Evolutionary conservation across 1,139 yeast genomes (phyloP).

Genomic region (Suhomyces coccinellae): DNA sequence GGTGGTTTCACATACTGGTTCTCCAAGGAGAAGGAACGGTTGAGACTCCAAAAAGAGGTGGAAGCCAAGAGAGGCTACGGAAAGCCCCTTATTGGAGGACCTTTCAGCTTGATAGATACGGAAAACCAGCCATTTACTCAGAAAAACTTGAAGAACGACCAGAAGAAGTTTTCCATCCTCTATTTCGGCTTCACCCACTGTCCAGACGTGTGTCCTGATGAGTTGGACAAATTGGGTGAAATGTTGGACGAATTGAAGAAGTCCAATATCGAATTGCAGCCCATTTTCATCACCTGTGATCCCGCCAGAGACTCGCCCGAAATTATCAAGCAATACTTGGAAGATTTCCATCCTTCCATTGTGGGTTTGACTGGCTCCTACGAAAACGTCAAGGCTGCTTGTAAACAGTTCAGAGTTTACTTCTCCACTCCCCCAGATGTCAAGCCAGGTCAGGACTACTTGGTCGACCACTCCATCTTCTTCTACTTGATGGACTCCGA

Average conservation of each 20-base stretch:
- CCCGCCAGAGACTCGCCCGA: conserved; percentile 92
- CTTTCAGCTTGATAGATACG: conserved; percentile 69
- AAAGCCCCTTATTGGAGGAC: conserved; percentile 91
- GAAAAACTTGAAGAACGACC: conserved; percentile 62
- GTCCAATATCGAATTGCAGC: conserved; percentile 65
- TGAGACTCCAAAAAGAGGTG: conserved; percentile 73
- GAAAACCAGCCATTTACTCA: conserved; percentile 75
- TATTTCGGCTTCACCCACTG: conserved; percentile 97
- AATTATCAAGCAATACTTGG: conserved; percentile 71
- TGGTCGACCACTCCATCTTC: conserved; percentile 95
- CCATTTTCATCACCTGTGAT: conserved; percentile 92
- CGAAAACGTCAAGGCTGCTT: conserved; percentile 76
- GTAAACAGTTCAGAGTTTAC: conserved; percentile 88
- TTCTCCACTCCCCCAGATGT: conserved; percentile 94
- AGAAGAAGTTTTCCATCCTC: conserved; percentile 65
- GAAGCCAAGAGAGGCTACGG: conserved; percentile 88
- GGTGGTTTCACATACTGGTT: conserved; percentile 71
- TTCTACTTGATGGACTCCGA: conserved; percentile 96
- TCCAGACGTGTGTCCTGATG: conserved; percentile 98
- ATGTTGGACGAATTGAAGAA: conserved; percentile 66
- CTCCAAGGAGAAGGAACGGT: conserved; percentile 67
- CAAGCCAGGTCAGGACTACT: conserved; percentile 92
- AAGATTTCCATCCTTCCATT: conserved; percentile 85
- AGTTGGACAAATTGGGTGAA: conserved; percentile 82
- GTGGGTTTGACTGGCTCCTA: conserved; percentile 90